Percentiles rank a stretch among this genome's conserved stretches.
Evolutionary conservation across 352 stramenopile genomes (phyloP).

Genomic region (Phytophthora meadii): DNA sequence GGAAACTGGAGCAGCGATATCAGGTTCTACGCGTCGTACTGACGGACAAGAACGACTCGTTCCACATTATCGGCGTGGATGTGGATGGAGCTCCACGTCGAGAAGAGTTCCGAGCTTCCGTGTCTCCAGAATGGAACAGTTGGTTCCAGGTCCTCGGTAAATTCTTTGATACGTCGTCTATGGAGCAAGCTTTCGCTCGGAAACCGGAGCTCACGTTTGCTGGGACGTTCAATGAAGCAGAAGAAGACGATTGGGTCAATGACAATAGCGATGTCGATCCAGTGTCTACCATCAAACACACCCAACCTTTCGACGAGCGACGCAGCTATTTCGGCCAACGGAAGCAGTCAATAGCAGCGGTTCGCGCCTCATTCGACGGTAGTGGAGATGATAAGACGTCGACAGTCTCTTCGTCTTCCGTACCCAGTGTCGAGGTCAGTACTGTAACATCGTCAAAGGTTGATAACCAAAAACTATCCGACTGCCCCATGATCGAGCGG

Average conservation of each 20-base stretch:
- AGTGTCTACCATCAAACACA: slow-evolving; percentile 2
- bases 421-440: slow-evolving; percentile 1
- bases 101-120: slow-evolving; percentile 53
- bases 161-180: slow-evolving; percentile 52
- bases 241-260: slow-evolving; percentile 12
- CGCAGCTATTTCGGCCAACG: slow-evolving; percentile 30
- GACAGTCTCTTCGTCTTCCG: slow-evolving; percentile 18
- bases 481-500: slow-evolving; percentile 57
- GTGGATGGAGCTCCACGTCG: slow-evolving; percentile 46
- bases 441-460: not conserved
- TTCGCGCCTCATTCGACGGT: slow-evolving; percentile 17
- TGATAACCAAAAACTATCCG: slow-evolving; percentile 9
- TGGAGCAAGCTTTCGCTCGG: slow-evolving; percentile 43
- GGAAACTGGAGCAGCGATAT: slow-evolving; percentile 51
- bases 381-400: slow-evolving; percentile 20
- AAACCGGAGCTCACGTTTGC: slow-evolving; percentile 48
- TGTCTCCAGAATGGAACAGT: slow-evolving; percentile 44
- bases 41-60: slow-evolving; percentile 56
- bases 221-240: slow-evolving; percentile 6
- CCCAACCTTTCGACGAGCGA: slow-evolving; percentile 23
- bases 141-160: slow-evolving; percentile 60
- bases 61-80: slow-evolving; percentile 61
- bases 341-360: slow-evolving; percentile 21
- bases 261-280: not conserved
- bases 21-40: slow-evolving; percentile 56